phyloP scores from a whole-genome alignment of 2,329 filamentous ascomycete species.

The Penicillium verrucosum region DNA sequence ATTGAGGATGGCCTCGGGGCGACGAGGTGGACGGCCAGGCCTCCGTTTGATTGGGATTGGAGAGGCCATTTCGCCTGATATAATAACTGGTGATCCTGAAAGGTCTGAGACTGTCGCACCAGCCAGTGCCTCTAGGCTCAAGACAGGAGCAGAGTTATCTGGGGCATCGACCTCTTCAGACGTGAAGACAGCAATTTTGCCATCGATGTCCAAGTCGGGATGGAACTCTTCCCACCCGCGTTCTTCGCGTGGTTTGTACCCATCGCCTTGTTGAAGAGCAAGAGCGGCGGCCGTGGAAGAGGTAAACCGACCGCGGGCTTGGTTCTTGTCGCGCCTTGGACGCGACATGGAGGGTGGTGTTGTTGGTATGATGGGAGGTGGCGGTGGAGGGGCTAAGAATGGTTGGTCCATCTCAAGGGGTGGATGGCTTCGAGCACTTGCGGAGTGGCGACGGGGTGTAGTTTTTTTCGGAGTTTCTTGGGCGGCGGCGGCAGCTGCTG shows the following conservation, averaged over 20 bases:
- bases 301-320: slow-evolving; percentile 66
- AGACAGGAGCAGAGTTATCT: slow-evolving; percentile 49
- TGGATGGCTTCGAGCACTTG: slow-evolving; percentile 52
- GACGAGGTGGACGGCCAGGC: slow-evolving; percentile 63
- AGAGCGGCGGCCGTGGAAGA: slow-evolving; percentile 82
- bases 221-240: slow-evolving; percentile 98
- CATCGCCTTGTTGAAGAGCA: slow-evolving; percentile 85
- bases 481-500: slow-evolving; percentile 64
- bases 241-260: slow-evolving; percentile 96
- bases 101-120: slow-evolving; percentile 24
- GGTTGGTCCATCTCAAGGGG: slow-evolving; percentile 45
- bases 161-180: slow-evolving; percentile 83
- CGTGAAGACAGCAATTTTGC: slow-evolving; percentile 71
- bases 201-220: slow-evolving; percentile 86
- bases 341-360: slow-evolving; percentile 40
- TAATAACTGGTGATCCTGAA: slow-evolving; percentile 45
- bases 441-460: slow-evolving; percentile 43
- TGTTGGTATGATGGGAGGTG: slow-evolving; percentile 29
- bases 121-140: slow-evolving; percentile 30
- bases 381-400: slow-evolving; percentile 27
- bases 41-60: slow-evolving; percentile 54
- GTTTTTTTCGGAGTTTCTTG: slow-evolving; percentile 22
- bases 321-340: slow-evolving; percentile 42
- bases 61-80: slow-evolving; percentile 34
- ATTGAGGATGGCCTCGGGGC: slow-evolving; percentile 59